Base-by-base conservation (phyloP, 169 alveolate species). In the Plasmodium berghei region DNA sequence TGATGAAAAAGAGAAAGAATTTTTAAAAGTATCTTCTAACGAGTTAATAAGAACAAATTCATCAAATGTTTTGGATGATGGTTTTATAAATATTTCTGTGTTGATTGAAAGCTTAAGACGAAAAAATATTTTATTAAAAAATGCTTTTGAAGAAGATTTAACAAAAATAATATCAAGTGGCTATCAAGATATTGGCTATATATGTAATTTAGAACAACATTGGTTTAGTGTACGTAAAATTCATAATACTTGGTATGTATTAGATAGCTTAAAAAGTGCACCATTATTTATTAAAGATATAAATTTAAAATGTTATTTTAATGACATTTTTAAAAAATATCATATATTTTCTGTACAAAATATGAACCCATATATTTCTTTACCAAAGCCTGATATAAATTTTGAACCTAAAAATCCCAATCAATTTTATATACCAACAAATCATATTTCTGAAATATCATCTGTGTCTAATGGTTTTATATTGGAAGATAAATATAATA, bases 201-300 rank as follows among this genome's bases (percentile, higher is more conserved):
- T 95, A n/a, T 92, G 94, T 86, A 95, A 95, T 77, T 91, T 95
- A 55, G 87, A 93, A 10, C 87, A 91, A 34, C 97, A 95, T 67
- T 95, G 97, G 97, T 88, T 87, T 74, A 66, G 96, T 22, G 72
- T 95, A 20, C 92, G 97, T 74, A 93, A 93, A 87, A 93, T 93
- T 24, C 58, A 87, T 49, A 95, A 94, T 49, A 94, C 92, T 6
- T 94, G 96, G 96, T 94, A 90, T 89, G 91, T 92, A 70, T 73
- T 94, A 62, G 95, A 94, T 75, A 93, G 96, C 61, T 93, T 93
- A 59, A 94, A 94, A 56, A 42, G 90, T 70, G 92, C 89, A 14
- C 96, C 96, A 2, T 71, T 67, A 40, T 77, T 40, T 49, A 69
- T 92, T 18, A 92, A 92, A 56, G 92, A 92, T 46, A 70, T 71